Evolutionary conservation across 208 protist species (phyloP).

Genomic region (Trypanosoma vivax): DNA sequence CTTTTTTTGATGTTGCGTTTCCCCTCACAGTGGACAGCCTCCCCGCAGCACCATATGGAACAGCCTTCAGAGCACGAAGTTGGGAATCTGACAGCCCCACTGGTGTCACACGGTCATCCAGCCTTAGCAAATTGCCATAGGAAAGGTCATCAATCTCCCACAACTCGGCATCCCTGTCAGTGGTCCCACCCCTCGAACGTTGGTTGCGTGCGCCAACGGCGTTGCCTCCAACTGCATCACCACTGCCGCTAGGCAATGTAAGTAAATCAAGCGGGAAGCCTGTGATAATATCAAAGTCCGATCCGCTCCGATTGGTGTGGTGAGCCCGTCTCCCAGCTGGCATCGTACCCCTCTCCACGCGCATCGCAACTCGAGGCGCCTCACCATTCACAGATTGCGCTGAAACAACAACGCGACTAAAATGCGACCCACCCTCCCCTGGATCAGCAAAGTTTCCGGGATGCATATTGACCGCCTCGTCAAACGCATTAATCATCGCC

Average conservation of each 20-base stretch:
- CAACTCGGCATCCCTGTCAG: neutral
- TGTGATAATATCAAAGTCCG: constrained; percentile 12
- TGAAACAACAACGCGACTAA: constrained; percentile 2
- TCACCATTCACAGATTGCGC: neutral
- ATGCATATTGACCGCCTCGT: no score
- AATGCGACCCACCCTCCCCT: neutral
- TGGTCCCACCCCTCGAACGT: neutral
- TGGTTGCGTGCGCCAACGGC: neutral
- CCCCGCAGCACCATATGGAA: neutral
- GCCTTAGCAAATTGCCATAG: constrained; percentile 30
- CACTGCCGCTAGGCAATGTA: neutral
- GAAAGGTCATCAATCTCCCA: constrained; percentile 36
- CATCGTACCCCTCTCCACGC: neutral
- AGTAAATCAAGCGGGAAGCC: neutral
- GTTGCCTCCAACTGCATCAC: neutral
- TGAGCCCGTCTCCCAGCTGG: neutral
- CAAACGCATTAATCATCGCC: no score
- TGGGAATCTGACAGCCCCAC: constrained; percentile 23
- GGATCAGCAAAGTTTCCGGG: no score
- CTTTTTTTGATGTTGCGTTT: neutral
- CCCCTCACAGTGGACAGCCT: neutral
- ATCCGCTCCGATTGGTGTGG: constrained; percentile 8
- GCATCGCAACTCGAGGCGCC: constrained; percentile 1
- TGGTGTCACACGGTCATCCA: constrained; percentile 9
- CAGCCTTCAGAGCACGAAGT: constrained; percentile 16